Percentiles rank a stretch among this genome's conserved stretches.
These are phyloP conservation scores for Pistacia integerrima DNA, from an alignment of 345 rosid species.

Conservation along the genomic window DNA sequence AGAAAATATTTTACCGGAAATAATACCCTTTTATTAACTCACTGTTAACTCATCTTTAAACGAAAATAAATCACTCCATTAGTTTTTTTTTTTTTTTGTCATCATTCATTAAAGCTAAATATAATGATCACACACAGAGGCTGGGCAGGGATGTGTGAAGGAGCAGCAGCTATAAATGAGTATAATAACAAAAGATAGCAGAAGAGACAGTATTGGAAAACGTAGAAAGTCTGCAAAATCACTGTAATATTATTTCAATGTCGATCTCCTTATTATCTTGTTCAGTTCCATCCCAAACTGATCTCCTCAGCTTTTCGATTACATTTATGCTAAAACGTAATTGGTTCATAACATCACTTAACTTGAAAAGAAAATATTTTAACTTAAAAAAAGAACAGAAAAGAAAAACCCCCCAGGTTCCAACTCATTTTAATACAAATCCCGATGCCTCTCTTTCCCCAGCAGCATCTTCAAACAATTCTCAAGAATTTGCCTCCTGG, in stretches of 20 bases:
- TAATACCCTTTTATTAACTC: too few species aligned
- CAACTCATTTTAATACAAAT: constrained; percentile 19
- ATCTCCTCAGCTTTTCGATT: neutral
- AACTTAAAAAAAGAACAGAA: too few species aligned
- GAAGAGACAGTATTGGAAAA: constrained; percentile 20
- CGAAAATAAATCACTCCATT: too few species aligned
- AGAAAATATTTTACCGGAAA: too few species aligned
- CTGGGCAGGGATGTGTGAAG: neutral
- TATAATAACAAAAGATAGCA: neutral
- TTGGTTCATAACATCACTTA: too few species aligned
- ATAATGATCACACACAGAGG: too few species aligned
- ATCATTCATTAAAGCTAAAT: too few species aligned
- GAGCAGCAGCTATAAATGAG: neutral
- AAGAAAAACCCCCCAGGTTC: neutral
- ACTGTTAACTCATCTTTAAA: too few species aligned
- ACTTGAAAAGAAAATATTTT: too few species aligned
- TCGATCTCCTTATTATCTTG: neutral
- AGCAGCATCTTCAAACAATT: constrained; percentile 6
- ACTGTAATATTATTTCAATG: too few species aligned
- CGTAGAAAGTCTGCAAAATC: constrained; percentile 12
- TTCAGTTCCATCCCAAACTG: neutral
- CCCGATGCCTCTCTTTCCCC: constrained; percentile 38
- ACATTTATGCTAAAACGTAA: too few species aligned
- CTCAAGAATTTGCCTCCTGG: neutral
- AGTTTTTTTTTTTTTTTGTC: too few species aligned